Base-by-base conservation (phyloP, 306 rosid species). In the Casuarina cunninghamiana region DNA sequence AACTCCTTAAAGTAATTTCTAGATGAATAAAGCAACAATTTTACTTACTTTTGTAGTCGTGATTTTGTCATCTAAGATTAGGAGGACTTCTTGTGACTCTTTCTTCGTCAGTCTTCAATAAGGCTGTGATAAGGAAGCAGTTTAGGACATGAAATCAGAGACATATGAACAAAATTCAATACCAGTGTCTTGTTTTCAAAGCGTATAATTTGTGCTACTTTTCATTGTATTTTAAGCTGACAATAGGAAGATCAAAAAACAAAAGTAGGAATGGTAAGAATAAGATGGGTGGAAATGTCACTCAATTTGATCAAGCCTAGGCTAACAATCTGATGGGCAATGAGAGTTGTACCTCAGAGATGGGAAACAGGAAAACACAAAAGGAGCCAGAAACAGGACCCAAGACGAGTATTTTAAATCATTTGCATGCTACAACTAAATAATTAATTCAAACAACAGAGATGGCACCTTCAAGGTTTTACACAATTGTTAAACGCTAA, bases 41-140 rank as follows among this genome's bases (percentile, higher is more conserved):
- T 53, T 65, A 57, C 75, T 46, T 53, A 78, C 87, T 81, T 82
- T 80, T 17, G 73, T 78, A 26, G 50, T 51, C 70, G 58, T 75
- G 61, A 62, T 53, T 57, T 69, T 63, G 48, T 41, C 74, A 62
- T 60, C 42, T 58, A 66, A 75, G 73, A 32, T 21, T 53, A 3
- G 7, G 49, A 83, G 60, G 53, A 73, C 55, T 76, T 77, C 67
- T 73, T 45, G 50, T 37, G 76, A 53, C 53, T 21, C 61, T 75
- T 65, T 67, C 45, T 63, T 79, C 80, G 58, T 79, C 80, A 65
- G 69, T 49, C 26, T 49, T 9, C 75, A 57, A 15, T 71, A 63
- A 71, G 73, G 74, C 89, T 87, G 86, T 80, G 74, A 78, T n/a
- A 51, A 79, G 70, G 41, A 69, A 83, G 55, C 44, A 38, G 50